phyloP scores from a whole-genome alignment of 2,329 filamentous ascomycete species.

The Mollisiaceae sp. region DNA sequence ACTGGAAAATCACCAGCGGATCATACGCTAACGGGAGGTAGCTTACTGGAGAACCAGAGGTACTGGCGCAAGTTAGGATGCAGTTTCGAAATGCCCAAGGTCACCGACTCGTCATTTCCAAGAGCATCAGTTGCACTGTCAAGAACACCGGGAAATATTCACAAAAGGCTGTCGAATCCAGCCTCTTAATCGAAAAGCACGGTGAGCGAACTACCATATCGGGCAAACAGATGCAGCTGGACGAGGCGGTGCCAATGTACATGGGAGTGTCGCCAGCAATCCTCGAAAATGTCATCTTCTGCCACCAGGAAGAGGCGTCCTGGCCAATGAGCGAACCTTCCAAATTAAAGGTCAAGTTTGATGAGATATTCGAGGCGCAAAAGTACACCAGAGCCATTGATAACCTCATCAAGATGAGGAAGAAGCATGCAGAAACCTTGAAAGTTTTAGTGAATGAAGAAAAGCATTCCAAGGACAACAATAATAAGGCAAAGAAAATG shows the following conservation, averaged over 20 bases:
- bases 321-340: constrained; percentile 94
- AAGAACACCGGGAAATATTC: constrained; percentile 73
- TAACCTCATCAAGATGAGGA: constrained; percentile 85
- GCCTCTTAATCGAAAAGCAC: constrained; percentile 75
- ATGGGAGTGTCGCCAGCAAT: constrained; percentile 90
- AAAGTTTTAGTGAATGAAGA: constrained; percentile 75
- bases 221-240: constrained; percentile 77
- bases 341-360: constrained; percentile 89
- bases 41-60: constrained; percentile 84
- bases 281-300: constrained; percentile 95
- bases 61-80: constrained; percentile 89
- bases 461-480: constrained; percentile 78
- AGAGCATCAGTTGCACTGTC: constrained; percentile 83
- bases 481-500: constrained; percentile 78
- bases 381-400: constrained; percentile 98
- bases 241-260: constrained; percentile 81
- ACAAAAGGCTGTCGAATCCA: constrained; percentile 85
- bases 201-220: constrained; percentile 82
- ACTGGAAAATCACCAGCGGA: background rate
- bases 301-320: constrained; percentile 95
- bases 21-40: constrained; percentile 41
- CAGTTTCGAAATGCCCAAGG: constrained; percentile 82
- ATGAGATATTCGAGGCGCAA: constrained; percentile 95
- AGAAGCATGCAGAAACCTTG: constrained; percentile 80
- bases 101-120: constrained; percentile 79